A percentile compares a stretch with the other conserved stretches of the same genome.
Evolutionary conservation across 306 rosid genomes (phyloP).

Genomic region (Alnus rubra): DNA sequence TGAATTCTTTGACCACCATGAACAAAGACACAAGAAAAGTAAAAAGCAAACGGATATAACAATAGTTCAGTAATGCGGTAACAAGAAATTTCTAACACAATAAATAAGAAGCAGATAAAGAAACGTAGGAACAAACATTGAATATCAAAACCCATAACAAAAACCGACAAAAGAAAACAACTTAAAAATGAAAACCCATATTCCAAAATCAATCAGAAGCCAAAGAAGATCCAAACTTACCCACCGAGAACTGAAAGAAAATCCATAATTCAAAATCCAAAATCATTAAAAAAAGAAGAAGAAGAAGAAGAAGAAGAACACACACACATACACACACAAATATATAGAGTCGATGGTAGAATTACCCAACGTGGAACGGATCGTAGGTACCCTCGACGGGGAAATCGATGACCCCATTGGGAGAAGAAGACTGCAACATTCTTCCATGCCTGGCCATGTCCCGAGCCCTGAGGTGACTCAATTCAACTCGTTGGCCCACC

Average conservation of each 20-base stretch:
- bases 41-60: neutral
- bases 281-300: neutral
- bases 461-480: conserved; percentile 67
- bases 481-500: conserved; percentile 59
- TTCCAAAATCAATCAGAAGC: conserved; percentile 24
- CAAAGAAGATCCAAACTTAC: conserved; percentile 16
- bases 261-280: conserved; percentile 4
- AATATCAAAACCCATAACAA: neutral
- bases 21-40: neutral
- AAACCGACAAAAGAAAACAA: neutral
- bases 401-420: conserved; percentile 68
- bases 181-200: conserved; percentile 11
- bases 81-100: neutral
- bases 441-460: conserved; percentile 73
- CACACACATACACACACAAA: neutral
- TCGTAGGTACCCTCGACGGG: conserved; percentile 70
- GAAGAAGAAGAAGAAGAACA: no score
- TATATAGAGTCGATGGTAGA: neutral
- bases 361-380: conserved; percentile 88
- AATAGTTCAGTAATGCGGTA: neutral
- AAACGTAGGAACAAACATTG: neutral
- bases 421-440: conserved; percentile 61
- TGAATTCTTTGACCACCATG: neutral
- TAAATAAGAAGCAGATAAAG: neutral
- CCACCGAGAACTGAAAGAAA: conserved; percentile 12